Evolutionary conservation across 495 filamentous ascomycete species (phyloP).

Genomic region (Podospora sp.): DNA sequence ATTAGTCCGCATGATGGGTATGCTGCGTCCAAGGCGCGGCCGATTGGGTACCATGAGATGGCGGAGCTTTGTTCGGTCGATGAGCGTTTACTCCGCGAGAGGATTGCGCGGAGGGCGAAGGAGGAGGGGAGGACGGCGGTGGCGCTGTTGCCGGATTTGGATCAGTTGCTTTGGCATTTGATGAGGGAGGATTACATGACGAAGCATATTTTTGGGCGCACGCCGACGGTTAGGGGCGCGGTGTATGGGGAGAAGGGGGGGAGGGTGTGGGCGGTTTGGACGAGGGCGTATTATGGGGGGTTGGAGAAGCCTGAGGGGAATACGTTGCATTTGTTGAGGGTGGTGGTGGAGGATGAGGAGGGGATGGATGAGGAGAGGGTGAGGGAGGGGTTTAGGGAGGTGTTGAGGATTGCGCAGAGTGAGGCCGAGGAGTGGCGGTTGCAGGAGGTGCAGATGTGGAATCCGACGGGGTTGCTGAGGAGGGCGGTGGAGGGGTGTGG

Average conservation of each 20-base stretch:
- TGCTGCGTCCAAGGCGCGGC: slow-evolving; percentile 28
- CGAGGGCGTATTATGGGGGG: slow-evolving; percentile 64
- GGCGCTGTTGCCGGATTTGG: slow-evolving; percentile 72
- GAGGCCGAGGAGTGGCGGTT: slow-evolving; percentile 49
- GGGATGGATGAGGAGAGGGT: slow-evolving; percentile 45
- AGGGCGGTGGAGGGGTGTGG: slow-evolving; percentile 45
- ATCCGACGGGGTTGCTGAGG: slow-evolving; percentile 43
- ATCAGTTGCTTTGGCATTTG: slow-evolving; percentile 82
- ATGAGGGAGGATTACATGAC: slow-evolving; percentile 82
- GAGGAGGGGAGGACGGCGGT: slow-evolving; percentile 50
- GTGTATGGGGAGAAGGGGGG: slow-evolving; percentile 52
- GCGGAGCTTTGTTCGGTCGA: slow-evolving; percentile 60
- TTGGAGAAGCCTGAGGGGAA: slow-evolving; percentile 55
- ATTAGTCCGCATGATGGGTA: slow-evolving; percentile 28
- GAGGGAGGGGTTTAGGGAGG: slow-evolving; percentile 59
- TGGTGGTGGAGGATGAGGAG: slow-evolving; percentile 68
- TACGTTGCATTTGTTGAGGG: slow-evolving; percentile 74
- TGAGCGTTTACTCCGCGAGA: slow-evolving; percentile 49
- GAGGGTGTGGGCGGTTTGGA: slow-evolving; percentile 81
- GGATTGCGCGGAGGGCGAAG: slow-evolving; percentile 38
- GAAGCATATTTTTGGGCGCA: slow-evolving; percentile 51
- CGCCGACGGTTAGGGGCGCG: slow-evolving; percentile 69
- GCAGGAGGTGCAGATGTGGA: slow-evolving; percentile 55
- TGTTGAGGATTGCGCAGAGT: slow-evolving; percentile 45
- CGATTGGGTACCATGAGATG: slow-evolving; percentile 56